A percentile compares a stretch with the other conserved stretches of the same genome.
Conservation (phyloP, 148 eudicot species). For the Camellia sinensis region DNA sequence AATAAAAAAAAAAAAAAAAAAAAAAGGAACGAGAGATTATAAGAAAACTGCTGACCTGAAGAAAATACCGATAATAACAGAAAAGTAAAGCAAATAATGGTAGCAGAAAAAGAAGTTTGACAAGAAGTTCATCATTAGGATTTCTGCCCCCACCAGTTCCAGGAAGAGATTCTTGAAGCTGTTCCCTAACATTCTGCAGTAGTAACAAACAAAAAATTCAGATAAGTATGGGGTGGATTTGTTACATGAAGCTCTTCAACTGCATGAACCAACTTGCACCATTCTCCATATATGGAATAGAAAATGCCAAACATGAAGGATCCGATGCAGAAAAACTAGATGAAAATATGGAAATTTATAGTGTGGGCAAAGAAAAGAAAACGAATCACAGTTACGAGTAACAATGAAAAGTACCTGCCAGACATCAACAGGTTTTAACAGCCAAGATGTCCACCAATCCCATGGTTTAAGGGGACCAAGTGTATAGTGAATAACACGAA, state of each 20-base stretch:
- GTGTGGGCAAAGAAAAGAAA: no score
- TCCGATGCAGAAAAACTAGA: not conserved
- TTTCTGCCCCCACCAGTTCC: constrained; percentile 86
- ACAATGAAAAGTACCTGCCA: constrained; percentile 72
- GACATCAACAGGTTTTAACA: constrained; percentile 91
- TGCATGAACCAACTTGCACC: constrained; percentile 1
- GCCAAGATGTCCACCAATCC: constrained; percentile 99
- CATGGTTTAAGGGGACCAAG: constrained; percentile 98
- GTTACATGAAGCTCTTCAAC: not conserved
- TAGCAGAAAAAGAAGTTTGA: constrained; percentile 66
- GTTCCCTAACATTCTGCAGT: constrained; percentile 71
- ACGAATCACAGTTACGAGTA: not conserved
- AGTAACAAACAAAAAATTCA: constrained; percentile 19
- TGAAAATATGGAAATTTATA: not conserved
- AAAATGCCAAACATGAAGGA: not conserved
- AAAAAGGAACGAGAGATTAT: constrained; percentile 1
- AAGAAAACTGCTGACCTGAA: constrained; percentile 54
- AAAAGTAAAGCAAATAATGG: constrained; percentile 56
- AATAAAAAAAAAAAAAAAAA: no score
- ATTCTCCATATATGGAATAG: not conserved
- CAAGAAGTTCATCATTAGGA: constrained; percentile 58
- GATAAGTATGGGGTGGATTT: not conserved
- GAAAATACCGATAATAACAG: constrained; percentile 56
- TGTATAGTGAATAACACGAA: constrained; percentile 90
- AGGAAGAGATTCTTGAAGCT: constrained; percentile 76